These are phyloP conservation scores for Sarcodon sp. DNA, from an alignment of 768 basidiomycete species.

Conservation along the genomic window DNA sequence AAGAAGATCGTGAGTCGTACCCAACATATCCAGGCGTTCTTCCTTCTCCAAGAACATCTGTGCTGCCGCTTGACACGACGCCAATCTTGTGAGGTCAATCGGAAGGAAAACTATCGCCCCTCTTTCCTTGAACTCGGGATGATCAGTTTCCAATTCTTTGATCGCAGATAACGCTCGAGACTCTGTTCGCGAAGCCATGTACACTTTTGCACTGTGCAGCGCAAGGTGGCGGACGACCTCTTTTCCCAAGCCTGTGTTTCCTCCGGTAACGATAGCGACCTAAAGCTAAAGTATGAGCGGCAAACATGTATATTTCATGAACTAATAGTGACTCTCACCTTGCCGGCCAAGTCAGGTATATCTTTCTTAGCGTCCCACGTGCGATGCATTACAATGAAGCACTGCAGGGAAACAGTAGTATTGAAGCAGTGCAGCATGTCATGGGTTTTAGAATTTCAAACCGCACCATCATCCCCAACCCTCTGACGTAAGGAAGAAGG, in stretches of 20 bases:
- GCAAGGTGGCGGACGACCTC: slow-evolving; percentile 38
- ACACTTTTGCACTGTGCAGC: slow-evolving; percentile 48
- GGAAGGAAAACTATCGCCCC: slow-evolving; percentile 24
- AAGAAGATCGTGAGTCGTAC: neutral
- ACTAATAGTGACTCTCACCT: slow-evolving; percentile 8
- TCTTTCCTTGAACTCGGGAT: slow-evolving; percentile 21
- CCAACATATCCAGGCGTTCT: slow-evolving; percentile 29
- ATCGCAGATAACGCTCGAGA: slow-evolving; percentile 38
- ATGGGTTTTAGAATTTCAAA: too few species aligned
- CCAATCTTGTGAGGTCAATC: slow-evolving; percentile 29
- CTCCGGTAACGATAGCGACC: slow-evolving; percentile 25
- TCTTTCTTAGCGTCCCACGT: slow-evolving; percentile 9
- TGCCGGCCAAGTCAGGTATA: slow-evolving; percentile 29
- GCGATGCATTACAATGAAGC: too few species aligned
- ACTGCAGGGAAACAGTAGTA: too few species aligned
- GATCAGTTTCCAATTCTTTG: slow-evolving; percentile 27
- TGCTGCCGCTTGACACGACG: slow-evolving; percentile 23
- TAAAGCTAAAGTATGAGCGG: slow-evolving; percentile 3
- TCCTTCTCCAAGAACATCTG: slow-evolving; percentile 28
- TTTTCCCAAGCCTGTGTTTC: slow-evolving; percentile 39
- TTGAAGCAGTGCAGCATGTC: too few species aligned
- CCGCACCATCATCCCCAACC: too few species aligned
- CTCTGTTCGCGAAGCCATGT: slow-evolving; percentile 35
- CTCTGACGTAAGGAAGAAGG: too few species aligned
- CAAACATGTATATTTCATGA: too few species aligned